Percentiles rank a stretch among this genome's conserved stretches.
Conservation (phyloP, 2,329 filamentous ascomycete genomes). For the Lomentospora prolificans region DNA sequence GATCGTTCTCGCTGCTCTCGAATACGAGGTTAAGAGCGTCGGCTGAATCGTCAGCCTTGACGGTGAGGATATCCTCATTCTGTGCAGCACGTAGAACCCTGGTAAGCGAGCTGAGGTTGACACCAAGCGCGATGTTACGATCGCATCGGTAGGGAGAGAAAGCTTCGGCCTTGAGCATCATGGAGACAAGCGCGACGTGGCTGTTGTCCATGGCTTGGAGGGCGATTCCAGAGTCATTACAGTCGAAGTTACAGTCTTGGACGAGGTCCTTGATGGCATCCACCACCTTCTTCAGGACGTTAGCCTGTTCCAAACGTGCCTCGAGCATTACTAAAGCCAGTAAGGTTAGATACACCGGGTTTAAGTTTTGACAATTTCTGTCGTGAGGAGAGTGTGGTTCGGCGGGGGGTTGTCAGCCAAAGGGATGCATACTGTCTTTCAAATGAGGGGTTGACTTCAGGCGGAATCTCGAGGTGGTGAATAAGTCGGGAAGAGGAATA, state of each 20-base stretch:
- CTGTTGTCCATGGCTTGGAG: slow-evolving; percentile 99
- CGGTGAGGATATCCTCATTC: slow-evolving; percentile 85
- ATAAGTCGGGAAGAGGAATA: background rate
- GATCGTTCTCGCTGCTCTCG: slow-evolving; percentile 79
- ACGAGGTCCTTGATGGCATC: slow-evolving; percentile 99
- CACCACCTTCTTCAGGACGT: slow-evolving; percentile 94
- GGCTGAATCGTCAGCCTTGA: slow-evolving; percentile 95
- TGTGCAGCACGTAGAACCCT: slow-evolving; percentile 94
- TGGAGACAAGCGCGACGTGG: slow-evolving; percentile 95
- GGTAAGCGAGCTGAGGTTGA: slow-evolving; percentile 92
- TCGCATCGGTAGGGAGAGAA: slow-evolving; percentile 97
- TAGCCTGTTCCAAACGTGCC: slow-evolving; percentile 91
- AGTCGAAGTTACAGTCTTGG: slow-evolving; percentile 99
- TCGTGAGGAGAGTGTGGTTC: too few species aligned
- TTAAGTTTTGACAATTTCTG: too few species aligned
- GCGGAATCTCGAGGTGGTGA: background rate
- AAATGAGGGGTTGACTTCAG: background rate
- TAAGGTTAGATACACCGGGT: slow-evolving; percentile 4
- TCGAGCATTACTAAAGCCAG: slow-evolving; percentile 63
- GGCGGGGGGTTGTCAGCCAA: slow-evolving; percentile 5
- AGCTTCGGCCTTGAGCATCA: slow-evolving; percentile 93
- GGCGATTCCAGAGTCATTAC: slow-evolving; percentile 97
- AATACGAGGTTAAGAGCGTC: slow-evolving; percentile 94
- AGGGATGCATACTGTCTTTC: background rate
- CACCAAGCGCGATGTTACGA: slow-evolving; percentile 94